Base-by-base conservation (phyloP, 83 land plant species). In the Larix sibirica region DNA sequence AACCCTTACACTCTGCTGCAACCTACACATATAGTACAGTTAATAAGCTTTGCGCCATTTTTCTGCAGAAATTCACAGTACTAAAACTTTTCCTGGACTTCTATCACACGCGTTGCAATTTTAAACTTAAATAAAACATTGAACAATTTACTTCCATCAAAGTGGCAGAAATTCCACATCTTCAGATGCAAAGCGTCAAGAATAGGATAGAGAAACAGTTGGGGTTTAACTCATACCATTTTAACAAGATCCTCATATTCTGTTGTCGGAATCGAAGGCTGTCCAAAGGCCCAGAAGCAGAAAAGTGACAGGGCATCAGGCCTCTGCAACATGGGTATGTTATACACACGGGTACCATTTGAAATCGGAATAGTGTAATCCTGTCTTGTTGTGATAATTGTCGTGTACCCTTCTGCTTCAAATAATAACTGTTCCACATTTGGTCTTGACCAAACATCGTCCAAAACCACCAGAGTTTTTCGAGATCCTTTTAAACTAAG, bases 1-100 rank as follows among this genome's bases (percentile, higher is more conserved):
- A 89, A 26, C 92, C 90, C 82, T 88, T 88, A 56, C 92, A 92
- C 66, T 90, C 88, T 54, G 28, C 69, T 40, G 88, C 92, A 71
- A 92, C 79, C 90, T 91, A 6, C 12, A 75, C 3, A 47, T 12
- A 47, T 21, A 21, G 59, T 47, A 75, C 50, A 33, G 36, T 33
- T 2, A 33, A 33, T 28, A 28, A 33, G 3, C 3, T 33, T 0
- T 33, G 36, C 3, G 2, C 3, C 3, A 33, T 33, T 33, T 33
- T 33, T 2, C 36, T 33, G 36, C 36, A 47, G 50, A 47, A 47
- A 47, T 50, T 1, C 56, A 47, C 12, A 50, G 13, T 50, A 10
- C 9, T 50, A 50, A 47, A 47, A 7, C 50, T 47, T 47, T 47
- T 47, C 10, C 50, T 47, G 50, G 10, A 6, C 50, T 47, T 47